These are phyloP conservation scores for Leucosporidium scottii DNA, from an alignment of 768 basidiomycete genomes.

Conservation along the genomic window DNA sequence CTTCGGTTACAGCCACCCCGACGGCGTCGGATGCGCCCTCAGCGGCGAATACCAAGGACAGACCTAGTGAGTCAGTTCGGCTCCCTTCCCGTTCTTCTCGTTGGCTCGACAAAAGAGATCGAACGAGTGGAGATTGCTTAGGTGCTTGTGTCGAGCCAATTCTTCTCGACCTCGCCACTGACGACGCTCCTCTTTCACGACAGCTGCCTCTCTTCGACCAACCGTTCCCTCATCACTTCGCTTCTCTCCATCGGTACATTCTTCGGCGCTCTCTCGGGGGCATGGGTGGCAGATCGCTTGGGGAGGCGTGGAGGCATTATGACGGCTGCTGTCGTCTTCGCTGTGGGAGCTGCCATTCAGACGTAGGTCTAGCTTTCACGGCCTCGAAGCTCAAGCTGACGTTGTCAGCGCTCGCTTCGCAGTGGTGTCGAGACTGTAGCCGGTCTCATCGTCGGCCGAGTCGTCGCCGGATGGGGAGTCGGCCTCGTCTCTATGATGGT, in stretches of 20 bases:
- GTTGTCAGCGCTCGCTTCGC: background rate
- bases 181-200: background rate
- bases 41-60: background rate
- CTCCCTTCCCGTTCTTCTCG: too few species aligned
- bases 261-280: slow-evolving; percentile 47
- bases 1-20: background rate
- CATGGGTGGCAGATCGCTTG: slow-evolving; percentile 53
- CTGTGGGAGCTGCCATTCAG: slow-evolving; percentile 6
- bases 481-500: slow-evolving; percentile 54
- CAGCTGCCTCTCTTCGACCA: slow-evolving; percentile 3
- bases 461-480: slow-evolving; percentile 68
- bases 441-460: slow-evolving; percentile 63
- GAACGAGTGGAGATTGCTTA: too few species aligned
- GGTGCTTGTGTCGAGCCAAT: too few species aligned
- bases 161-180: too few species aligned
- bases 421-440: slow-evolving; percentile 40
- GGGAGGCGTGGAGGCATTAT: slow-evolving; percentile 53
- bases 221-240: slow-evolving; percentile 51
- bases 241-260: slow-evolving; percentile 41
- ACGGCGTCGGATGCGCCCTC: background rate
- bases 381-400: background rate
- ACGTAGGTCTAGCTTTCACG: background rate
- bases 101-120: too few species aligned
- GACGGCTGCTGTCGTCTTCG: slow-evolving; percentile 31
- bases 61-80: background rate